Evolutionary conservation across 2,329 filamentous ascomycete genomes (phyloP), one percentile per base, ranked within the genome.

Genomic region (Xylariomycetidae sp.): DNA sequence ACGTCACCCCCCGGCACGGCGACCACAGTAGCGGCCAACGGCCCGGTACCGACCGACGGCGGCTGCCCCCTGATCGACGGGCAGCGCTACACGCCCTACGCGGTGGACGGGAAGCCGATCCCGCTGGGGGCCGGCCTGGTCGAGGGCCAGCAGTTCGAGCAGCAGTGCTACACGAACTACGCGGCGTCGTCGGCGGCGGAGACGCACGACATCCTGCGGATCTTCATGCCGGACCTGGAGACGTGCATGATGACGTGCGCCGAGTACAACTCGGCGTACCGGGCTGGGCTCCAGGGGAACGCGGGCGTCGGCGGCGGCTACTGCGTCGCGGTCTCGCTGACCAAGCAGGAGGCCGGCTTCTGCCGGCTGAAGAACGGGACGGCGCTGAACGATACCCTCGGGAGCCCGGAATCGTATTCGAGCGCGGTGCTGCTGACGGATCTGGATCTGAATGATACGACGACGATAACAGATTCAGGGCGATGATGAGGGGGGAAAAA

Each of bases 231-330:
- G 16, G 49, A 46, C 4, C 39, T 53, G 2, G 50, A 52, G 33
- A 43, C 48, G n/a, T 53, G 50, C 25, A 50, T 53, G 27, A 40
- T 44, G 28, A 39, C 49, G 16, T 53, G 50, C 30, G 50, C 50
- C 4, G 47, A 46, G 32, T 53, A 51, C 17, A 53, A 53, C 28
- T 30, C 39, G 12, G 48, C 45, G 17, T 52, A 52, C 39, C 31
- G 34, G 23, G 34, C 43, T 6, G 46, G 41, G 15, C 34, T 52
- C 6, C 15, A 27, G 6, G 36, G 31, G 4, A 35, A 36, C 13
- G 34, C 20, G 0, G 46, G 38, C 10, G 49, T 50, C n/a, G 49
- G 48, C 17, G 49, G 49, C 18, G 48, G 49, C 4, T 48, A 40
- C 33, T 52, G 49, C 31, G 38, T 52, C 13, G 48, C 39, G 3